These are phyloP conservation scores for Boletus smithii DNA, from an alignment of 1,284 basidiomycete species.

Conservation along the genomic window DNA sequence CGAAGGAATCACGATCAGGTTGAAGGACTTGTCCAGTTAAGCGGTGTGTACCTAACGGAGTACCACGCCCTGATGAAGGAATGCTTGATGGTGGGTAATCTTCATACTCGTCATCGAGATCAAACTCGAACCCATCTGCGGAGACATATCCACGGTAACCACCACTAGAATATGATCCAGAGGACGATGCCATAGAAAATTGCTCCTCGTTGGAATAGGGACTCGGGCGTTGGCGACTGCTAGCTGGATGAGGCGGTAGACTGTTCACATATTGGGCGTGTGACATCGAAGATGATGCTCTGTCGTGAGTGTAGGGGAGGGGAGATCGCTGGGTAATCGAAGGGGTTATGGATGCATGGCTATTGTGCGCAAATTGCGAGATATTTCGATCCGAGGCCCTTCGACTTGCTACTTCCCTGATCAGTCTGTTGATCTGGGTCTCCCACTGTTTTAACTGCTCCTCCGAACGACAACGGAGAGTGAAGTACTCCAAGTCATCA, in stretches of 20 bases:
- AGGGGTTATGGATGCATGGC: slow-evolving; percentile 26
- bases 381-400: slow-evolving; percentile 58
- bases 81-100: too few relatives aligned
- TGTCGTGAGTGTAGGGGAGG: slow-evolving; percentile 43
- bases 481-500: slow-evolving; percentile 90
- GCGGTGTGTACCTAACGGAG: too few relatives aligned
- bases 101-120: too few relatives aligned
- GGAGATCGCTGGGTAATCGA: slow-evolving; percentile 30
- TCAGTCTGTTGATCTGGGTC: slow-evolving; percentile 81
- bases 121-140: too few relatives aligned
- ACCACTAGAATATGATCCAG: too few relatives aligned
- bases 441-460: slow-evolving; percentile 95
- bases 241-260: slow-evolving; percentile 38
- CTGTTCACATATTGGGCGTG: slow-evolving; percentile 30
- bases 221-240: slow-evolving; percentile 39
- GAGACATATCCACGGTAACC: too few relatives aligned
- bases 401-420: slow-evolving; percentile 65
- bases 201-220: too few relatives aligned
- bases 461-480: slow-evolving; percentile 88
- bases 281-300: slow-evolving; percentile 38
- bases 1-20: too few relatives aligned
- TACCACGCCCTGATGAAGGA: too few relatives aligned
- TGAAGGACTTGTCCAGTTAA: too few relatives aligned
- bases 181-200: too few relatives aligned
- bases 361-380: slow-evolving; percentile 38